phyloP scores from a whole-genome alignment of 1,284 basidiomycete species.

The Inonotus obliquus region DNA sequence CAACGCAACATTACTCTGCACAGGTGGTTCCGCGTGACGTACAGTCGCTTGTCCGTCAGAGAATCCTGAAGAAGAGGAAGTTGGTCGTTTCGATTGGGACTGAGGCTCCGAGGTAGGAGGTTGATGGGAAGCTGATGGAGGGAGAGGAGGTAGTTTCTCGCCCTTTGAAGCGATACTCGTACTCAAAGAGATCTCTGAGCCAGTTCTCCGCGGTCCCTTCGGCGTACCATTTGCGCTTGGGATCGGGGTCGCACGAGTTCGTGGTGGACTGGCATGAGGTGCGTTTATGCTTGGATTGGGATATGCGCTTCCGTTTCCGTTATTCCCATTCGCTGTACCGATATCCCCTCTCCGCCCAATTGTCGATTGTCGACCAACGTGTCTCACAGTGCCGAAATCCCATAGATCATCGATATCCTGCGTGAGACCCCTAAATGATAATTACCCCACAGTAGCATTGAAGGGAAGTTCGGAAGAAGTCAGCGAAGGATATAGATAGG shows the following conservation, averaged over 20 bases:
- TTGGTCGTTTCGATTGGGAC: neutral
- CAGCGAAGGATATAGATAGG: neutral
- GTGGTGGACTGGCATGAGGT: slow-evolving; percentile 9
- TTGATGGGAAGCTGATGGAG: slow-evolving; percentile 30
- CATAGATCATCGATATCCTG: slow-evolving; percentile 82
- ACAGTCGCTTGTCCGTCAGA: slow-evolving; percentile 59
- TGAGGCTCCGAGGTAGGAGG: slow-evolving; percentile 8
- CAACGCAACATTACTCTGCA: slow-evolving; percentile 36
- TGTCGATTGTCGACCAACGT: slow-evolving; percentile 51
- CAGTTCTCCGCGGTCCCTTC: slow-evolving; percentile 37
- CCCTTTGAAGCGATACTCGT: slow-evolving; percentile 48
- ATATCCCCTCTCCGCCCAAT: slow-evolving; percentile 46
- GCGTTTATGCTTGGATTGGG: slow-evolving; percentile 7
- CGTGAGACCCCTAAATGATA: slow-evolving; percentile 39
- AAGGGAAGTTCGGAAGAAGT: slow-evolving; percentile 15
- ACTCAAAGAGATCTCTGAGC: slow-evolving; percentile 41
- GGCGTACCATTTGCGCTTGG: slow-evolving; percentile 23
- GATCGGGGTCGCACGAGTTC: slow-evolving; percentile 4
- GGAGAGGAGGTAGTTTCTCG: slow-evolving; percentile 54
- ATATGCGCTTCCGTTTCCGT: slow-evolving; percentile 14
- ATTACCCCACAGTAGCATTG: slow-evolving; percentile 6
- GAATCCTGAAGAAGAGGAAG: slow-evolving; percentile 35
- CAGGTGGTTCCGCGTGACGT: slow-evolving; percentile 41
- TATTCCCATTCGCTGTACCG: slow-evolving; percentile 18
- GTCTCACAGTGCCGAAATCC: slow-evolving; percentile 91